These are phyloP conservation scores for Calocybe gangraenosa DNA, from an alignment of 768 basidiomycete genomes.

Conservation along the genomic window DNA sequence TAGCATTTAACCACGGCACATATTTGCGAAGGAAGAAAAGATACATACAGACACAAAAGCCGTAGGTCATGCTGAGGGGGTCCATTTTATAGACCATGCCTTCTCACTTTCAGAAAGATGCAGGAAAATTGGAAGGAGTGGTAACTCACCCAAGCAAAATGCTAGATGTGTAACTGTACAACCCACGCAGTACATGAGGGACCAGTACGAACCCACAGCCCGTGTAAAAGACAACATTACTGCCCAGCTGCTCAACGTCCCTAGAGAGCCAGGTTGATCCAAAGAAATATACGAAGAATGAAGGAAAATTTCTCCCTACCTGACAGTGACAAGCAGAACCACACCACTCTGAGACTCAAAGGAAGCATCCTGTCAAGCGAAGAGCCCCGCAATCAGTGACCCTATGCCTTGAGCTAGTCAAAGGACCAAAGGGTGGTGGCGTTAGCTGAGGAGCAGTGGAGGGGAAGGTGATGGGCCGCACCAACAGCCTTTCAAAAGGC, in stretches of 20 bases:
- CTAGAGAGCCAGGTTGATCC: slow-evolving; percentile 26
- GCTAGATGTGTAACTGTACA: slow-evolving; percentile 49
- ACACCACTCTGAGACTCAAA: slow-evolving; percentile 50
- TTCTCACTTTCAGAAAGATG: slow-evolving; percentile 18
- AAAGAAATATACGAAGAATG: not conserved
- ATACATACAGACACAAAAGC: slow-evolving; percentile 53
- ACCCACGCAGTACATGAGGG: slow-evolving; percentile 43
- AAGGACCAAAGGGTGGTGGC: too few species aligned
- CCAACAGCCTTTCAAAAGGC: too few species aligned
- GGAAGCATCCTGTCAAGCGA: slow-evolving; percentile 40
- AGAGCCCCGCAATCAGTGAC: not conserved
- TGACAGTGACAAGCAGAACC: slow-evolving; percentile 54
- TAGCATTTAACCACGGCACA: not conserved
- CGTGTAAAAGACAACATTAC: slow-evolving; percentile 42
- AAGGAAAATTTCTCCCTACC: slow-evolving; percentile 31
- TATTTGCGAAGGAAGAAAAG: not conserved
- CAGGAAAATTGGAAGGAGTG: not conserved
- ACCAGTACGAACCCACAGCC: slow-evolving; percentile 42
- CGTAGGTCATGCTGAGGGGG: slow-evolving; percentile 50
- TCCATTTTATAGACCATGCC: slow-evolving; percentile 66
- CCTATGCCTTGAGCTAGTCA: too few species aligned
- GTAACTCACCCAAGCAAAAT: slow-evolving; percentile 55
- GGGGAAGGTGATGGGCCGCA: too few species aligned
- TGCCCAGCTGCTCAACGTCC: slow-evolving; percentile 46
- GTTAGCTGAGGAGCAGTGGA: too few species aligned